Evolutionary conservation across 306 rosid species (phyloP), one percentile per base, ranked within the genome.

Genomic region (Prunus mira): DNA sequence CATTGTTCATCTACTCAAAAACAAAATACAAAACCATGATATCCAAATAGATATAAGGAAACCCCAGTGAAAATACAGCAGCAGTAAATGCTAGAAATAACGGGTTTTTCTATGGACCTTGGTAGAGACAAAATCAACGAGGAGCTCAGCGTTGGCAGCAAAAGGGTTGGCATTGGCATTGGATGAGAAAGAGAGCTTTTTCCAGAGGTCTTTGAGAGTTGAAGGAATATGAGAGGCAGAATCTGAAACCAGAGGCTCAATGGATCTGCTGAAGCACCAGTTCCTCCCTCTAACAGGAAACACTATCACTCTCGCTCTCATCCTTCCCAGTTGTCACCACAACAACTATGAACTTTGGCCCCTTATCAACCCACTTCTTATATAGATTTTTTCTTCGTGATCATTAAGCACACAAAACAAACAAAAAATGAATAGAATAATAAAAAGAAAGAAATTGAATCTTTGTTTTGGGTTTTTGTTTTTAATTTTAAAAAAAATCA

Each of bases 301-400:
- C 28, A 92, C 98, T 9, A 91, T 77, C 86, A 94, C 82, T 85
- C 87, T 94, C 43, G 98, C 96, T 89, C 83, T 92, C 98, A 92
- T 91, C 70, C 12, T 56, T 28, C 19, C 19, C 57, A 24, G n/a
- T 18, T 56, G 27, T 20, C 62, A 56, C 46, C 69, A 34, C 69
- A 65, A 65, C 20, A n/a, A 65, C 20, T 34, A 65, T 9, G 5
- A 28, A 62, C 25, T 6, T 38, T 38, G 9, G 43, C n/a, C 9
- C 57, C 22, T 25, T 2, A 19, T 38, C 43, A 19, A 9, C 6
- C 57, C 57, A 28, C 15, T 30, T 15, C 19, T 51, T 54, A 24
- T 19, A 12, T 13, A n/a, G 20, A 4, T 28, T 56, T 15, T 19
- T 9, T 13, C 5, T 22, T 45, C 38, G 10, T n/a, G 43, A 65